A percentile compares a stretch with the other conserved stretches of the same genome.
phyloP scores from a whole-genome alignment of 179 eudicot species.

The Carnegiea gigantea region DNA sequence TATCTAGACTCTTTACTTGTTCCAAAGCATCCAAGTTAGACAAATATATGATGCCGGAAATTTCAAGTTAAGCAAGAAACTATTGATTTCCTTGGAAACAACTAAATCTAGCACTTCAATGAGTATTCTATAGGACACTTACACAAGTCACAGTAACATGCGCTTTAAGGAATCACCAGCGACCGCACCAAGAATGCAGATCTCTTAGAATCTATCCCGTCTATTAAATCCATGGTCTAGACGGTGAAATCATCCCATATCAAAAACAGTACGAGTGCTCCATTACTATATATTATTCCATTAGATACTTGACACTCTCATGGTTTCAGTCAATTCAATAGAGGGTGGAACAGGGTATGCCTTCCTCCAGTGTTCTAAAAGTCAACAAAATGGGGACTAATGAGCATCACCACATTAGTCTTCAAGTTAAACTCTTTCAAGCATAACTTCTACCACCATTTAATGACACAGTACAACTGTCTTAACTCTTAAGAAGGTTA shows the following conservation, averaged over 20 bases:
- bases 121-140: not conserved
- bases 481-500: not conserved
- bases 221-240: not conserved
- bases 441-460: not conserved
- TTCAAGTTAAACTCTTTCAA: not conserved
- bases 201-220: not conserved
- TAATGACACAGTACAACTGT: not conserved
- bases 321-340: not conserved
- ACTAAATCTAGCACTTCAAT: not conserved
- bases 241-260: not conserved
- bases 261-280: not conserved
- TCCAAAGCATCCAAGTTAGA: not conserved
- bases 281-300: not conserved
- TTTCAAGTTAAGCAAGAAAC: not conserved
- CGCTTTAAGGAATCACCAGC: not conserved
- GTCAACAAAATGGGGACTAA: not conserved
- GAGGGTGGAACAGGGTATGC: not conserved
- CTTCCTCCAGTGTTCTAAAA: not conserved
- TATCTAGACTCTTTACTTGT: not conserved
- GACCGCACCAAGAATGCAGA: not conserved
- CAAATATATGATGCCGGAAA: no score
- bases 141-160: not conserved
- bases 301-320: no score
- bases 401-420: not conserved
- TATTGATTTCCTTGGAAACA: no score